phyloP scores from a whole-genome alignment of 768 basidiomycete species.

The Russula griseocarnosa region DNA sequence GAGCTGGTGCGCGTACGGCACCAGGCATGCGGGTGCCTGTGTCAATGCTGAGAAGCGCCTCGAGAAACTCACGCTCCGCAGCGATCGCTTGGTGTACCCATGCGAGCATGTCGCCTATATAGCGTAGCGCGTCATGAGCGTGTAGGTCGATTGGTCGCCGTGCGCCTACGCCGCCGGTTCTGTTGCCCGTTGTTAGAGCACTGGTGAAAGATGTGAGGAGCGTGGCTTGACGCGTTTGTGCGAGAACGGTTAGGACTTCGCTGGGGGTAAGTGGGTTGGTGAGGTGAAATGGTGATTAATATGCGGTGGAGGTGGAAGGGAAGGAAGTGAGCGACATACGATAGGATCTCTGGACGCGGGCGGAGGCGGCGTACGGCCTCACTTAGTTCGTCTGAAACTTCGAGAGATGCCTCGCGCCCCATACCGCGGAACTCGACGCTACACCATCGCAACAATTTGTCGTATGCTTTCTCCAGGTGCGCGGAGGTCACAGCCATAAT shows the following conservation, averaged over 20 bases:
- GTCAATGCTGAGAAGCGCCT: slow-evolving; percentile 72
- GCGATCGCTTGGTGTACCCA: slow-evolving; percentile 98
- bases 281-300: not conserved
- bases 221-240: slow-evolving; percentile 76
- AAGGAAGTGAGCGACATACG: slow-evolving; percentile 41
- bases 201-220: slow-evolving; percentile 83
- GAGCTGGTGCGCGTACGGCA: slow-evolving; percentile 50
- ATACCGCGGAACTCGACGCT: slow-evolving; percentile 80
- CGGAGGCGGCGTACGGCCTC: slow-evolving; percentile 74
- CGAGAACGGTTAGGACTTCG: slow-evolving; percentile 72
- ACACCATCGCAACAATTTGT: slow-evolving; percentile 84
- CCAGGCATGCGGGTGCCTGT: slow-evolving; percentile 70
- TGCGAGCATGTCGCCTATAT: slow-evolving; percentile 97
- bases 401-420: slow-evolving; percentile 67
- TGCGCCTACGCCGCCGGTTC: not conserved
- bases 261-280: slow-evolving; percentile 34
- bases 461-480: slow-evolving; percentile 84
- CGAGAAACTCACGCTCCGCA: slow-evolving; percentile 90
- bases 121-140: slow-evolving; percentile 94
- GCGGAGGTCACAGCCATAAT: slow-evolving; percentile 81
- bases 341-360: slow-evolving; percentile 71
- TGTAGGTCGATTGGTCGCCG: slow-evolving; percentile 89
- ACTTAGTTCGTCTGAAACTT: slow-evolving; percentile 59
- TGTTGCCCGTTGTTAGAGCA: slow-evolving; percentile 68
- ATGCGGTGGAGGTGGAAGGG: not conserved